A percentile compares a stretch with the other conserved stretches of the same genome.
Evolutionary conservation across 768 basidiomycete genomes (phyloP).

Genomic region (Mycena rebaudengoi): DNA sequence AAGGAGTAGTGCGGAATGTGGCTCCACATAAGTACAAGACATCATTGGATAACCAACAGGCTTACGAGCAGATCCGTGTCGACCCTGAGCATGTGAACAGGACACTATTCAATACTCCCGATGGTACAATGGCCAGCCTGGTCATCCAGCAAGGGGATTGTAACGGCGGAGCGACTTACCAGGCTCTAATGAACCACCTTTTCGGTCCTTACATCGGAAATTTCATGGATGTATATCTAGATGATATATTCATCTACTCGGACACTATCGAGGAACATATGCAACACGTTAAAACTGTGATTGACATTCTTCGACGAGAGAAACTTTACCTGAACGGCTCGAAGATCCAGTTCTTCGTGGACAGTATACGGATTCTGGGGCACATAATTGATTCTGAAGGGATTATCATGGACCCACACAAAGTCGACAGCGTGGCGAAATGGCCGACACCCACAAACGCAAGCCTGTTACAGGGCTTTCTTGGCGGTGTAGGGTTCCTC

Average conservation of each 20-base stretch:
- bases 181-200: conserved; percentile 51
- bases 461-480: conserved; percentile 43
- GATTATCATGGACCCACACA: conserved; percentile 53
- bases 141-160: conserved; percentile 41
- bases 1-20: conserved; percentile 20
- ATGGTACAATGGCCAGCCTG: conserved; percentile 50
- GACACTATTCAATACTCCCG: conserved; percentile 42
- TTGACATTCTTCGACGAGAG: conserved; percentile 42
- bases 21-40: conserved; percentile 27
- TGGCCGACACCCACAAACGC: conserved; percentile 45
- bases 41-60: conserved; percentile 43
- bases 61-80: conserved; percentile 52
- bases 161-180: conserved; percentile 46
- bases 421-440: conserved; percentile 45
- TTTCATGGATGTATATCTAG: conserved; percentile 38
- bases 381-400: conserved; percentile 44
- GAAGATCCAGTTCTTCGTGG: conserved; percentile 44
- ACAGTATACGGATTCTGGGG: conserved; percentile 40
- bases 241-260: conserved; percentile 53
- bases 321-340: conserved; percentile 43
- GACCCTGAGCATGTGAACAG: conserved; percentile 35
- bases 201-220: conserved; percentile 41
- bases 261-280: conserved; percentile 44
- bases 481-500: conserved; percentile 39
- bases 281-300: conserved; percentile 36